Base-by-base conservation (phyloP, 1,139 yeast species). In the Sugiyamaella japonica region DNA sequence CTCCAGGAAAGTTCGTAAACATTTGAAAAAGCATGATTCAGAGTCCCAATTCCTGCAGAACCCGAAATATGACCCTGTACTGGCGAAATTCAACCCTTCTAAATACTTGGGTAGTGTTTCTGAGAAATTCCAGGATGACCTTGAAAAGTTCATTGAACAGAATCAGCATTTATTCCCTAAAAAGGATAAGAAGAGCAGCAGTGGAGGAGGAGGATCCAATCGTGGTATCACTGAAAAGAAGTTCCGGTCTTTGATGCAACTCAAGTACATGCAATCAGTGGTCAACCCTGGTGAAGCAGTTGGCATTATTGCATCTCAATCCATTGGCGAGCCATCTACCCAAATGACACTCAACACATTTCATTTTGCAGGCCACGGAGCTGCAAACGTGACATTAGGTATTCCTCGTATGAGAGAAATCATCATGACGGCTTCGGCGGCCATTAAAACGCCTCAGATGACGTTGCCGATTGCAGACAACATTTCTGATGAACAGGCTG, bases 361-460 rank as follows among this genome's bases (percentile, higher is more conserved):
- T 95, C 99, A 95, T 78, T 95, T 95, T 69, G 99, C 99, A 65
- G 99, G 99, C 72, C 99, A 95, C 76, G 99, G 99, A 83, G 99
- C 99, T 56, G 99, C 99, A 50, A 95, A 95, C 74, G 99, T 95
- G 63, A 95, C 99, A 0, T 81, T 95, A 69, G 99, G 99, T 86
- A 95, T 95, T 70, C 99, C 99, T 49, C 97, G 99, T 83, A 86
- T 95, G 91, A 86, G 99, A 82, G 99, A 95, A 82, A 95, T 95
- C 70, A 91, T 95, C 70, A 95, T 95, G 99, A 95, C 99, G 15
- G 99, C 99, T 9, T 89, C 97, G 56, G 84, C 97, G 17, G 77
- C 88, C 54, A 95, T 95, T 68, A 89, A 90, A 76, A 95, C 99
- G 10, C 99, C 99, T 52, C 98, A 93, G 75, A 95, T 95, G 99